Evolutionary conservation across 345 rosid species (phyloP), one percentile per base, ranked within the genome.

Genomic region (Noccaea caerulescens): DNA sequence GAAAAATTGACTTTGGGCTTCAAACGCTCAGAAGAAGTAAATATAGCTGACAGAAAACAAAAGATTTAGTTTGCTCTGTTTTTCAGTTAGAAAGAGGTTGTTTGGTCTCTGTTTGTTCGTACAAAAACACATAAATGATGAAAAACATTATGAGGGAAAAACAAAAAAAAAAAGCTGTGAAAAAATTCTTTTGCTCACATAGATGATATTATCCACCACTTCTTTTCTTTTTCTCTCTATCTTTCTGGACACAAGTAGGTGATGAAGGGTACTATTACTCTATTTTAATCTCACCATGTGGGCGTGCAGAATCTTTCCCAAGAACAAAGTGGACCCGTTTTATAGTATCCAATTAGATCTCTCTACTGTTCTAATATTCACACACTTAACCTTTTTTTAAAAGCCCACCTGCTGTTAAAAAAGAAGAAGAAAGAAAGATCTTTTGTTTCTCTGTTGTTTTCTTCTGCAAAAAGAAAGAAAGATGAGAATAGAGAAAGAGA

Each of bases 301-400:
- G 72, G 80, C 71, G 76, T 70, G 80, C 67, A 76, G 80, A 70
- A 76, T 76, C 80, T 76, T 76, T 76, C 80, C 80, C 67, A 70
- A 58, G 80, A 76, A 76, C 80, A 50, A 71, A 76, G 76, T 76
- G 80, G 80, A 76, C 80, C 80, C 68, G 8, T 42, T 57, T 69
- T 5, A 62, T 50, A 70, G 25, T 68, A 42, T 65, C 80, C 72
- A 66, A 76, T 71, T 5, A 81, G 63, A 79, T 62, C 74, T 62
- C 41, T 58, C 37, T 76, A 50, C 78, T 75, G 68, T 73, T 52
- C 32, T 50, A 11, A 23, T 20, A 5, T 63, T 54, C 54, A 67
- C 76, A 49, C 45, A 57, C 27, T 36, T 57, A 8, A 16, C 10
- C 9, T 37, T 69, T 64, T 1, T 42, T 43, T n/a, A 38, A 32